Percentiles rank a stretch among this genome's conserved stretches.
These are phyloP conservation scores for Drechslerella dactyloides DNA, from an alignment of 2,329 filamentous ascomycete species.

Conservation along the genomic window DNA sequence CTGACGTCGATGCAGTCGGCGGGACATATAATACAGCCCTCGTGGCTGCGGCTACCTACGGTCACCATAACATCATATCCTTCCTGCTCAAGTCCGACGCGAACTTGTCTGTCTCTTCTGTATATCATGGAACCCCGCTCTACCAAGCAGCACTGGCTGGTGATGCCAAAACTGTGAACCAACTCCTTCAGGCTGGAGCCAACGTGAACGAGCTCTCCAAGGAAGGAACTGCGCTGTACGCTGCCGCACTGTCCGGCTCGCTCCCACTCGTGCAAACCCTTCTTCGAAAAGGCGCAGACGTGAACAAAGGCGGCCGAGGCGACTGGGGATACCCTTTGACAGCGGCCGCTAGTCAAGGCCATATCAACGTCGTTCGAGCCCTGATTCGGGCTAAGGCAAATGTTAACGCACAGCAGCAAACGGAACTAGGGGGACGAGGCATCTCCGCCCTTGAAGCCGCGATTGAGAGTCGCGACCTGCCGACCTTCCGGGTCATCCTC, in stretches of 20 bases:
- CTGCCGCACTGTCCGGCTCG: conserved; percentile 15
- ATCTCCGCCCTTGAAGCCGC: conserved; percentile 24
- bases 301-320: conserved; percentile 30
- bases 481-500: conserved; percentile 20
- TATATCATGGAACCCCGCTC: conserved; percentile 12
- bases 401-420: conserved; percentile 14
- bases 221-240: conserved; percentile 19
- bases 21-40: conserved; percentile 49
- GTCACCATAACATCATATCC: conserved; percentile 14
- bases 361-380: conserved; percentile 18
- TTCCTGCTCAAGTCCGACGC: conserved; percentile 21
- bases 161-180: conserved; percentile 11
- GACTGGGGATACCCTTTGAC: conserved; percentile 15
- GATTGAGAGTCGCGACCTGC: conserved; percentile 18
- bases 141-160: conserved; percentile 29
- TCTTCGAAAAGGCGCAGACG: conserved; percentile 23
- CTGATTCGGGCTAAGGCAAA: conserved; percentile 19
- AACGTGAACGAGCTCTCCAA: conserved; percentile 18
- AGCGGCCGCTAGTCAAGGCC: conserved; percentile 16
- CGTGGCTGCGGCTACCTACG: conserved; percentile 36
- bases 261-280: conserved; percentile 19
- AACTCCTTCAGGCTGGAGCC: conserved; percentile 14
- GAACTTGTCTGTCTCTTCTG: conserved; percentile 13
- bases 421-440: background rate
- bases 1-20: conserved; percentile 49